Evolutionary conservation across 495 filamentous ascomycete species (phyloP).

Genomic region (Copromyces sp.): DNA sequence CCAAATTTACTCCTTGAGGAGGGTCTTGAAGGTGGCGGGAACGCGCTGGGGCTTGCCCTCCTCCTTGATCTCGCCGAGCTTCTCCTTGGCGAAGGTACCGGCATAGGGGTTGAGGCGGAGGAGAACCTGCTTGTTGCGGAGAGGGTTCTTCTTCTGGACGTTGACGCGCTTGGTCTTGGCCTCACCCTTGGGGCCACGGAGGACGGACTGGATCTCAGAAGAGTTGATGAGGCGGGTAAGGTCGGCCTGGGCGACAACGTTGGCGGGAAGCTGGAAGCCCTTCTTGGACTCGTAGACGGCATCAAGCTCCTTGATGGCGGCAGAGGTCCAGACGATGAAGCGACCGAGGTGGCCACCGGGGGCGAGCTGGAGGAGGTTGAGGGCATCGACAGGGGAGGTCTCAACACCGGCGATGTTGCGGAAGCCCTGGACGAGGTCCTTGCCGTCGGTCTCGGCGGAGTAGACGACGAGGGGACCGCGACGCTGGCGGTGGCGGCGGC

Average conservation of each 20-base stretch:
- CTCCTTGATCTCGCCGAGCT: slow-evolving; percentile 33
- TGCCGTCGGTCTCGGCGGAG: slow-evolving; percentile 85
- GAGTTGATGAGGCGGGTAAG: slow-evolving; percentile 96
- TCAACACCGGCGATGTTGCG: slow-evolving; percentile 98
- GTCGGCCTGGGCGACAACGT: slow-evolving; percentile 82
- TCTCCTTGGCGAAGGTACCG: slow-evolving; percentile 67
- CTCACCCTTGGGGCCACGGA: slow-evolving; percentile 79
- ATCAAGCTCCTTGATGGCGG: slow-evolving; percentile 92
- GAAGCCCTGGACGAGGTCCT: slow-evolving; percentile 82
- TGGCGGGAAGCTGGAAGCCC: slow-evolving; percentile 91
- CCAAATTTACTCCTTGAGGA: slow-evolving; percentile 24
- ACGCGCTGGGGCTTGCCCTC: slow-evolving; percentile 27
- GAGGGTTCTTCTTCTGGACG: slow-evolving; percentile 99
- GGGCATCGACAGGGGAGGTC: slow-evolving; percentile 84
- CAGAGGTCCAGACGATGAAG: slow-evolving; percentile 97
- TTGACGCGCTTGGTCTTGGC: slow-evolving; percentile 77
- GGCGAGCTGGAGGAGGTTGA: slow-evolving; percentile 98
- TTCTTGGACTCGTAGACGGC: slow-evolving; percentile 96
- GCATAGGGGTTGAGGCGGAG: slow-evolving; percentile 97
- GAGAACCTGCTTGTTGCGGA: slow-evolving; percentile 93
- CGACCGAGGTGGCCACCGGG: slow-evolving; percentile 97
- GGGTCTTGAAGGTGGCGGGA: slow-evolving; percentile 27
- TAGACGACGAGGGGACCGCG: slow-evolving; percentile 96
- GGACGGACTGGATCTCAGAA: slow-evolving; percentile 90
- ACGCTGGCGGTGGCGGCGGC: slow-evolving; percentile 90